Conservation (phyloP, 345 rosid genomes). For the Eucalyptus pauciflora region DNA sequence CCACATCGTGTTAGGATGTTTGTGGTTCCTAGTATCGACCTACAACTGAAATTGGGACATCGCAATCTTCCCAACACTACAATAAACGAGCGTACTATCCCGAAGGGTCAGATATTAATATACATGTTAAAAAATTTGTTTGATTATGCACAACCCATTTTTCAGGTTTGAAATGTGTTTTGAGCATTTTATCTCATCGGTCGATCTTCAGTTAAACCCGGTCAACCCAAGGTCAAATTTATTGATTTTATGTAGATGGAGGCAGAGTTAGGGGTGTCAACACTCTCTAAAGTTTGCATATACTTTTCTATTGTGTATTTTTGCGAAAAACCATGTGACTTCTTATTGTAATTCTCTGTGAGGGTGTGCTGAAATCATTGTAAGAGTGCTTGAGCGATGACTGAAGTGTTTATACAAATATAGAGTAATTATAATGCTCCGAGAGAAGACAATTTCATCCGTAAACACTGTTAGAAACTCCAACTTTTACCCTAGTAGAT, state of each 20-base stretch:
- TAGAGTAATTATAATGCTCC: not conserved
- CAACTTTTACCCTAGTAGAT: not conserved
- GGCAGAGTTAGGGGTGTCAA: not conserved
- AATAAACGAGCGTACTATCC: not conserved
- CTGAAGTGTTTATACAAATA: not conserved
- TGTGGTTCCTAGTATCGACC: not conserved
- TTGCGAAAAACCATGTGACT: not conserved
- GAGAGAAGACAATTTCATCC: not conserved
- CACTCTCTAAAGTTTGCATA: not conserved
- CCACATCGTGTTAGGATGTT: not conserved
- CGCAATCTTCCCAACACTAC: not conserved
- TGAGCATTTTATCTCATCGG: not conserved
- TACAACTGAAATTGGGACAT: not conserved
- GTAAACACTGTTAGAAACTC: not conserved
- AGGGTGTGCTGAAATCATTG: not conserved
- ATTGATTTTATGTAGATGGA: not conserved
- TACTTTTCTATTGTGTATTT: not conserved
- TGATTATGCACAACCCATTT: not conserved
- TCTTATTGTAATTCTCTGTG: not conserved
- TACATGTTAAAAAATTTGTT: not conserved
- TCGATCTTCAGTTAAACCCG: not conserved
- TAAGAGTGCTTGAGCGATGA: not conserved
- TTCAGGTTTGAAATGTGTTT: not conserved
- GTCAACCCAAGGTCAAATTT: not conserved
- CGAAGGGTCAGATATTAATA: not conserved